phyloP scores from a whole-genome alignment of 805 yeast genomes.

The Barnettozyma sucrosica region DNA sequence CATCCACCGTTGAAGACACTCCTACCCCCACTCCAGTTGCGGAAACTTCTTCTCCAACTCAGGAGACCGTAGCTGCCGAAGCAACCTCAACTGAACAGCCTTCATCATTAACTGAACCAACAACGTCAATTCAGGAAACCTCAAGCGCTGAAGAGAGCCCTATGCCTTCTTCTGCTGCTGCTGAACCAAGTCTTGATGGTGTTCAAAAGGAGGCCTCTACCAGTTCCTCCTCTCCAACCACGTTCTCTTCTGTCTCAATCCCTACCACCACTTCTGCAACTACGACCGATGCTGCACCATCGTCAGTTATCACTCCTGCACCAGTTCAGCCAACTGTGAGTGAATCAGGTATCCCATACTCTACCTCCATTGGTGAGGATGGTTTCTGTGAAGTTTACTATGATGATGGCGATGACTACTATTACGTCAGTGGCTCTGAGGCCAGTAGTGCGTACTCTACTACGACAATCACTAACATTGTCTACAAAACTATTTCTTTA shows the following conservation, averaged over 20 bases:
- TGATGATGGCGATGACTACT: slow-evolving; percentile 19
- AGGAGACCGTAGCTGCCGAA: neutral
- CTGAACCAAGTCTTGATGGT: neutral
- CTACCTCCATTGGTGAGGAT: slow-evolving; percentile 17
- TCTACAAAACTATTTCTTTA: slow-evolving; percentile 20
- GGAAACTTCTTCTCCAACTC: neutral
- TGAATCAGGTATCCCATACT: slow-evolving; percentile 14
- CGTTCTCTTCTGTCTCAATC: neutral
- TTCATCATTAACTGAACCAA: slow-evolving; percentile 3
- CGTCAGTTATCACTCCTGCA: slow-evolving; percentile 14
- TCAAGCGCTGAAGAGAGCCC: neutral
- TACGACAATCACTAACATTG: slow-evolving; percentile 22
- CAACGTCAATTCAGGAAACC: neutral
- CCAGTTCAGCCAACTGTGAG: slow-evolving; percentile 9
- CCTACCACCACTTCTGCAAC: slow-evolving; percentile 9
- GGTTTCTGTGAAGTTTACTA: slow-evolving; percentile 27
- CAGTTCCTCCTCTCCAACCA: no score
- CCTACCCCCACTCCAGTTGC: slow-evolving; percentile 9
- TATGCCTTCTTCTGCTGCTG: slow-evolving; percentile 3
- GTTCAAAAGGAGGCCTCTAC: slow-evolving; percentile 3
- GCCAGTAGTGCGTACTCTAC: slow-evolving; percentile 26
- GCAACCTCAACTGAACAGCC: neutral
- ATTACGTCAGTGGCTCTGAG: slow-evolving; percentile 25
- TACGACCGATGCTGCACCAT: slow-evolving; percentile 5
- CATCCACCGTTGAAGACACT: slow-evolving; percentile 7